phyloP scores from a whole-genome alignment of 805 yeast genomes.

The Candida ficus region DNA sequence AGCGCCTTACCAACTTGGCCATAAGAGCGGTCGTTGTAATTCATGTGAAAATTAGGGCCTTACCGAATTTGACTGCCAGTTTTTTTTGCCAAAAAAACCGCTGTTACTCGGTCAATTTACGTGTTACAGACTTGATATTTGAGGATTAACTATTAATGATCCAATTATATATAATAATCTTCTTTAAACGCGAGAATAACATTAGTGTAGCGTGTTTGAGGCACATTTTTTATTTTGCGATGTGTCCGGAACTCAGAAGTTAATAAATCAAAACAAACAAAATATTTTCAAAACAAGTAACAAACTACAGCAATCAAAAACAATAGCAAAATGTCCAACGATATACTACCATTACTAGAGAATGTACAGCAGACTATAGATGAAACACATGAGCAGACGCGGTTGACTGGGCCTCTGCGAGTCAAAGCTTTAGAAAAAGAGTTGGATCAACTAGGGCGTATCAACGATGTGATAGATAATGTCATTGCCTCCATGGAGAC shows the following conservation, averaged over 20 bases:
- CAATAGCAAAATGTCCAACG: conserved; percentile 5
- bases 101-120: too few relatives aligned
- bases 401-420: conserved; percentile 15
- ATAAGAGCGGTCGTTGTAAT: conserved; percentile 33
- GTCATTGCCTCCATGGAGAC: conserved; percentile 19
- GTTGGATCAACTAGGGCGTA: conserved; percentile 17
- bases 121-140: too few relatives aligned
- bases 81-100: too few relatives aligned
- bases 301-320: not conserved
- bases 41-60: too few relatives aligned
- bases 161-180: too few relatives aligned
- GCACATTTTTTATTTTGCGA: too few relatives aligned
- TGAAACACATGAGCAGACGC: conserved; percentile 10
- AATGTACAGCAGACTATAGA: conserved; percentile 10
- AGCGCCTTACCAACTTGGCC: conserved; percentile 74
- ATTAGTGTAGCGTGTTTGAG: too few relatives aligned
- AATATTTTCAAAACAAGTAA: not conserved
- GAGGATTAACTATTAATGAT: too few relatives aligned
- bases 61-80: too few relatives aligned
- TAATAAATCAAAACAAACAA: not conserved
- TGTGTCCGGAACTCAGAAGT: not conserved
- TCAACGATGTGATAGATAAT: conserved; percentile 18
- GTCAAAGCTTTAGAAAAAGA: conserved; percentile 21
- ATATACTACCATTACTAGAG: conserved; percentile 8
- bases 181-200: too few relatives aligned